Evolutionary conservation across 2,329 filamentous ascomycete genomes (phyloP).

Genomic region (Exophiala aquamarina): DNA sequence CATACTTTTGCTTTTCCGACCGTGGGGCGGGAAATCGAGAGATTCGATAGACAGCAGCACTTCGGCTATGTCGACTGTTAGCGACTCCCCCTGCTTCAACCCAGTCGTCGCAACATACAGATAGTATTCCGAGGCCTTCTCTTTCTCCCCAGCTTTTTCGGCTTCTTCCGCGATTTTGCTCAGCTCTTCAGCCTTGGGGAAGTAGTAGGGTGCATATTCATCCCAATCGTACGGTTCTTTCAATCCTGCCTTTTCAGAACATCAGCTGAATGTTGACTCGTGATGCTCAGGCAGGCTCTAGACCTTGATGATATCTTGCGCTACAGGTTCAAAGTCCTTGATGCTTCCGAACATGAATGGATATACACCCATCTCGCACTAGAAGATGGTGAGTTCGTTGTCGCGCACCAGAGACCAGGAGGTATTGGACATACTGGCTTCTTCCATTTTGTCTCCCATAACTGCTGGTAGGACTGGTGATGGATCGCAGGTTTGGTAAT

Average conservation of each 20-base stretch:
- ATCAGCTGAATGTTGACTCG: neutral
- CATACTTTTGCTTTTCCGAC: constrained; percentile 28
- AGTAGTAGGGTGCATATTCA: constrained; percentile 63
- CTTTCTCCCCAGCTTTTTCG: constrained; percentile 48
- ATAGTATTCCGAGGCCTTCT: constrained; percentile 53
- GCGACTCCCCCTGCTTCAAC: neutral
- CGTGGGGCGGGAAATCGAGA: constrained; percentile 60
- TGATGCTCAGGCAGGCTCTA: constrained; percentile 11
- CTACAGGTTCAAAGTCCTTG: constrained; percentile 70
- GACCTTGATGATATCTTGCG: constrained; percentile 61
- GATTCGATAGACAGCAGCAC: constrained; percentile 72
- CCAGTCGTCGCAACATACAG: constrained; percentile 17
- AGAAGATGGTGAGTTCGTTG: neutral
- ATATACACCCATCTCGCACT: constrained; percentile 64
- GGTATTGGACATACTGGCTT: constrained; percentile 51
- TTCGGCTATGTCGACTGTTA: constrained; percentile 60
- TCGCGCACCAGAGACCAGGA: neutral
- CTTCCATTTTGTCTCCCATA: constrained; percentile 79
- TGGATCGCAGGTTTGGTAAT: constrained; percentile 54
- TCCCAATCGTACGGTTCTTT: constrained; percentile 64
- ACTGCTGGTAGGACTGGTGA: constrained; percentile 58
- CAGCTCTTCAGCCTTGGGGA: constrained; percentile 61
- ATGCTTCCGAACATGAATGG: constrained; percentile 73
- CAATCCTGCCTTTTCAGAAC: constrained; percentile 48
- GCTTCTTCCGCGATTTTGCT: constrained; percentile 53